Base-by-base conservation (phyloP, 371 early-diverging fungal genomes). In the Entomophthora muscae region DNA sequence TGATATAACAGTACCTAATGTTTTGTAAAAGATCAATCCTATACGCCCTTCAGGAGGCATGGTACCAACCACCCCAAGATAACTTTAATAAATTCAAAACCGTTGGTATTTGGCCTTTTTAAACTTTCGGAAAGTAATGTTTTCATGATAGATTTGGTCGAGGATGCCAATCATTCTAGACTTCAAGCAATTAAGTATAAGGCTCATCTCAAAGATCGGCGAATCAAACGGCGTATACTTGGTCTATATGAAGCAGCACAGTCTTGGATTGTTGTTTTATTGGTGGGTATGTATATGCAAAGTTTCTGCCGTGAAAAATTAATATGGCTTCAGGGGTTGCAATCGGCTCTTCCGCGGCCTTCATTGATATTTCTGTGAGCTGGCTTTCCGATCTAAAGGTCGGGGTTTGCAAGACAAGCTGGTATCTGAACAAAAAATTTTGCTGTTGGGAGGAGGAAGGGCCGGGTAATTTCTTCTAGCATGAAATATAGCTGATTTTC, bases 361-460 rank as follows among this genome's bases (percentile, higher is more conserved):
- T 88, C 28, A 87, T 95, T 64, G 86, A 92, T 63, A 88, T 95
- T 54, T 77, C 78, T n/a, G 84, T 89, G 22, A 84, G 85, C 58
- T 89, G 88, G 85, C 75, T 96, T 10, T 84, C 85, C 52, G 90
- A 90, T 70, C 73, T 88, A 52, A 90, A 93, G 67, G 58, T 83
- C 1, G 98, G 98, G 0, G 88, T 85, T 68, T 97, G 98, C 68
- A 72, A 74, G 1, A 81, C 72, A n/a, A 87, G 80, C 0, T 95
- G 93, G 86, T 96, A 93, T 85, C 71, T 96, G 52, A 93, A 89
- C 71, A 83, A 87, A 68, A 89, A 92, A 71, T 96, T 95, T 73
- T 96, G 97, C 72, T 96, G 97, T 70, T 93, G 91, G 92, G 83
- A 84, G 62, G 75, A 83, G 12, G 81, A 76, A 70, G 71, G n/a